Conservation (phyloP, 2,329 filamentous ascomycete genomes). For the Colletotrichum sp. region DNA sequence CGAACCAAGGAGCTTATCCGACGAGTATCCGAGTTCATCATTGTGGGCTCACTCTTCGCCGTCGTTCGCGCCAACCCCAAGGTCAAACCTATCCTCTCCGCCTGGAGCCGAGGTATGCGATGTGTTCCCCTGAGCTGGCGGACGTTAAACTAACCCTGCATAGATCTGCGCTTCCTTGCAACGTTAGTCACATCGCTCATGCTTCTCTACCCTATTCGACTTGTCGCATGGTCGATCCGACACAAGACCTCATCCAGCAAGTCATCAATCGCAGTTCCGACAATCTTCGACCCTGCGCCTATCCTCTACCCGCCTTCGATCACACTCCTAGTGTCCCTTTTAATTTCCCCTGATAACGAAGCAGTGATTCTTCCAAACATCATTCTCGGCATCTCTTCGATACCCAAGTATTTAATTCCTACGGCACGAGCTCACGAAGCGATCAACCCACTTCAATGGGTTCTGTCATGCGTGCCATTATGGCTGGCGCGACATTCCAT, state of each 20-base stretch:
- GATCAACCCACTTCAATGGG: slow-evolving; percentile 78
- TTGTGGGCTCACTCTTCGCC: slow-evolving; percentile 54
- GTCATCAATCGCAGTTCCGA: slow-evolving; percentile 63
- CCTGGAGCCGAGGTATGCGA: slow-evolving; percentile 55
- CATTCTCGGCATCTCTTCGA: slow-evolving; percentile 77
- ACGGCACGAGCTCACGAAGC: slow-evolving; percentile 60
- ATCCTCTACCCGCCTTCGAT: slow-evolving; percentile 84
- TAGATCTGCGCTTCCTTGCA: slow-evolving; percentile 49
- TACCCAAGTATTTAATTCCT: slow-evolving; percentile 77
- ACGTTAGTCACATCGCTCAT: slow-evolving; percentile 45
- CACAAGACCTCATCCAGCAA: slow-evolving; percentile 40
- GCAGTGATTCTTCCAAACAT: slow-evolving; percentile 77
- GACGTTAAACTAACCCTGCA: slow-evolving; percentile 22
- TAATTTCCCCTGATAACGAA: slow-evolving; percentile 68
- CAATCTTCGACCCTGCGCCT: slow-evolving; percentile 88
- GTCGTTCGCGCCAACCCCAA: slow-evolving; percentile 53
- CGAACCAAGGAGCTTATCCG: slow-evolving; percentile 57
- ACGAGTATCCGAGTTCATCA: slow-evolving; percentile 55
- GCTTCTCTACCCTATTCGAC: slow-evolving; percentile 63
- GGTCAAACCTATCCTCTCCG: slow-evolving; percentile 48
- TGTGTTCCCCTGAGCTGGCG: background rate
- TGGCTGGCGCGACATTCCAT: slow-evolving; percentile 6
- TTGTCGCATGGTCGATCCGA: slow-evolving; percentile 54
- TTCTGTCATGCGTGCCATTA: slow-evolving; percentile 74
- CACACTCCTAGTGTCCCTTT: slow-evolving; percentile 77